These are phyloP conservation scores for Cercis canadensis DNA, from an alignment of 306 rosid species.

Conservation along the genomic window DNA sequence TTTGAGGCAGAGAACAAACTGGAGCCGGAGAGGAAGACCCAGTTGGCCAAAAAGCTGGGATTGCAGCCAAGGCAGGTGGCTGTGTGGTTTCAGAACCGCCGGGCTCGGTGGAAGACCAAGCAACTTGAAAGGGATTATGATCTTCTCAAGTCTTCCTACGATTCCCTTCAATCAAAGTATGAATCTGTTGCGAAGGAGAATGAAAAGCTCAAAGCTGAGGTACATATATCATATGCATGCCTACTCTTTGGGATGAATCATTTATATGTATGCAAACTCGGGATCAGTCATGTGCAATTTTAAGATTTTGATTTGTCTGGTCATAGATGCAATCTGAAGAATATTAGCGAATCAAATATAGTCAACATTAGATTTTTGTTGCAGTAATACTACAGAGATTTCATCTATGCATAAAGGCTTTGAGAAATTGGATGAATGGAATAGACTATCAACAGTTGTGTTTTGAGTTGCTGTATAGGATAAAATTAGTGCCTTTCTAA, in stretches of 20 bases:
- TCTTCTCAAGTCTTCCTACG: conserved; percentile 85
- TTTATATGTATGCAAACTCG: background rate
- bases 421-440: conserved; percentile 31
- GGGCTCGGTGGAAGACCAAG: conserved; percentile 99
- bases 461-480: conserved; percentile 38
- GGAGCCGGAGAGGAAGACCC: conserved; percentile 93
- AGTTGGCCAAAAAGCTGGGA: conserved; percentile 92
- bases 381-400: background rate
- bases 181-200: conserved; percentile 79
- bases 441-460: conserved; percentile 28
- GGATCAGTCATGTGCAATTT: background rate
- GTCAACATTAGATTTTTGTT: background rate
- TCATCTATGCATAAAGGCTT: conserved; percentile 34
- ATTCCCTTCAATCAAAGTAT: conserved; percentile 67
- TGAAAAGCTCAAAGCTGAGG: conserved; percentile 91
- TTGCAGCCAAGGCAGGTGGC: conserved; percentile 98
- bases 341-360: background rate
- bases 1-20: conserved; percentile 97
- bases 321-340: conserved; percentile 20
- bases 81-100: conserved; percentile 99
- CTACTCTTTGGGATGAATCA: conserved; percentile 14
- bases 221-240: conserved; percentile 34
- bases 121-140: conserved; percentile 97
- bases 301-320: conserved; percentile 23
- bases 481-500: conserved; percentile 51